phyloP scores from a whole-genome alignment of 2,329 filamentous ascomycete species.

The Nemania sp. region DNA sequence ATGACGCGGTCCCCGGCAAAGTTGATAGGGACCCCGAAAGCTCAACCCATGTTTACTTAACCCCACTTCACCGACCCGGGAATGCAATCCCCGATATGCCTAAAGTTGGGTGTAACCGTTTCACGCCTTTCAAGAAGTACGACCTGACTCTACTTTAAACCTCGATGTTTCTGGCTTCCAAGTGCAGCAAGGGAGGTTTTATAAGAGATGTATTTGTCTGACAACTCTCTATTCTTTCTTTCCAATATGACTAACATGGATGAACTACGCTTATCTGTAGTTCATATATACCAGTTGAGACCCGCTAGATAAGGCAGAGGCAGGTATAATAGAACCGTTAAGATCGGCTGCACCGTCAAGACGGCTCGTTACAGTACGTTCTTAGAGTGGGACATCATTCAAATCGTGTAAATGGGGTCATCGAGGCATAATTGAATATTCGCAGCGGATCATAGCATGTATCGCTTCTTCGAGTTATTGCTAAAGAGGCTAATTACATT shows the following conservation, averaged over 20 bases:
- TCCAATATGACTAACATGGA: background rate
- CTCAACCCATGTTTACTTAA: conserved; percentile 22
- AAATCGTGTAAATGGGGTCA: background rate
- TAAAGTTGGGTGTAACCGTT: background rate
- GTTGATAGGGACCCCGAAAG: background rate
- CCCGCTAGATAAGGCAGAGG: too few relatives aligned
- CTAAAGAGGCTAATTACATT: conserved; percentile 8
- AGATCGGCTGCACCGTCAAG: too few relatives aligned
- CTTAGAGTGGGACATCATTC: background rate
- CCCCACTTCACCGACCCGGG: conserved; percentile 24
- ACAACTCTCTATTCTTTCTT: background rate
- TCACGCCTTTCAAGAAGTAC: background rate
- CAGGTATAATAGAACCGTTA: too few relatives aligned
- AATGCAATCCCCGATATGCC: conserved; percentile 7
- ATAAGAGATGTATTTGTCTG: background rate
- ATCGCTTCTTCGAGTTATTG: background rate
- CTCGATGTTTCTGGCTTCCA: background rate
- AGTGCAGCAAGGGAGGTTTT: background rate
- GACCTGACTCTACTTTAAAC: background rate
- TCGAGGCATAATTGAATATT: background rate
- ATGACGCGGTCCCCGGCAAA: background rate
- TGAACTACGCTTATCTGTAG: too few relatives aligned
- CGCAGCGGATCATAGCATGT: conserved; percentile 6
- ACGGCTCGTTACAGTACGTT: too few relatives aligned
- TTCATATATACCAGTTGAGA: too few relatives aligned